Percentiles rank a stretch among this genome's conserved stretches.
Evolutionary conservation across 2,329 filamentous ascomycete genomes (phyloP).

Genomic region (Alternaria tenuissima): DNA sequence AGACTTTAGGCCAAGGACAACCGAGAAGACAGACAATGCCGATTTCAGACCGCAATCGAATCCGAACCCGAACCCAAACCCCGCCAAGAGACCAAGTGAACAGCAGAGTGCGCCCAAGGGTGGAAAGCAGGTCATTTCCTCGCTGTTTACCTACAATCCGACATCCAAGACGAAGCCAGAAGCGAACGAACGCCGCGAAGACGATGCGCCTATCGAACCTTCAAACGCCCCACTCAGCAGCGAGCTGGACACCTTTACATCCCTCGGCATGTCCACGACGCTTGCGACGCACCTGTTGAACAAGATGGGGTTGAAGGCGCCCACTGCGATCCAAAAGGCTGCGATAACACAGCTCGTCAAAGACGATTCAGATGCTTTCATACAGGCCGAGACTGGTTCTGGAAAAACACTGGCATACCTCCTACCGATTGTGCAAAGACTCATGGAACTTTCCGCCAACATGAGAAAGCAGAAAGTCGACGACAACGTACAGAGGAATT

Average conservation of each 20-base stretch:
- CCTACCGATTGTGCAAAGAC: constrained; percentile 86
- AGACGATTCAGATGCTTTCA: constrained; percentile 87
- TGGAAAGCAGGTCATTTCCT: constrained; percentile 78
- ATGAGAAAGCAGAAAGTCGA: constrained; percentile 54
- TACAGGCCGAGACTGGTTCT: constrained; percentile 96
- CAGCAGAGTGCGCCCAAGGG: constrained; percentile 49
- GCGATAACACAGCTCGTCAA: constrained; percentile 82
- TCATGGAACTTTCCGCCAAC: constrained; percentile 74
- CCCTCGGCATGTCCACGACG: constrained; percentile 80
- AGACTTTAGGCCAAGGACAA: constrained; percentile 47
- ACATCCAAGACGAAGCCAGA: constrained; percentile 69
- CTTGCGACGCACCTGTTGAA: constrained; percentile 83
- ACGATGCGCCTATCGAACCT: constrained; percentile 67
- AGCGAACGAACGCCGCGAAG: constrained; percentile 55
- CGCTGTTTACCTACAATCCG: constrained; percentile 91
- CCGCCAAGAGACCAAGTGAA: constrained; percentile 41
- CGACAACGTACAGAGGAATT: constrained; percentile 75
- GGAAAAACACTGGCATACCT: constrained; percentile 98
- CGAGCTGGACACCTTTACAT: constrained; percentile 85
- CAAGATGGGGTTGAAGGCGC: constrained; percentile 88
- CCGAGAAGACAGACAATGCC: constrained; percentile 25
- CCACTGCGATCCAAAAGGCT: constrained; percentile 93
- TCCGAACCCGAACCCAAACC: constrained; percentile 32
- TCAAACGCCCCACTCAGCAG: constrained; percentile 90
- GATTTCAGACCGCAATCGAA: constrained; percentile 44